A percentile compares a stretch with the other conserved stretches of the same genome.
These are phyloP conservation scores for Candida glaebosa DNA, from an alignment of 805 yeast genomes.

Conservation along the genomic window DNA sequence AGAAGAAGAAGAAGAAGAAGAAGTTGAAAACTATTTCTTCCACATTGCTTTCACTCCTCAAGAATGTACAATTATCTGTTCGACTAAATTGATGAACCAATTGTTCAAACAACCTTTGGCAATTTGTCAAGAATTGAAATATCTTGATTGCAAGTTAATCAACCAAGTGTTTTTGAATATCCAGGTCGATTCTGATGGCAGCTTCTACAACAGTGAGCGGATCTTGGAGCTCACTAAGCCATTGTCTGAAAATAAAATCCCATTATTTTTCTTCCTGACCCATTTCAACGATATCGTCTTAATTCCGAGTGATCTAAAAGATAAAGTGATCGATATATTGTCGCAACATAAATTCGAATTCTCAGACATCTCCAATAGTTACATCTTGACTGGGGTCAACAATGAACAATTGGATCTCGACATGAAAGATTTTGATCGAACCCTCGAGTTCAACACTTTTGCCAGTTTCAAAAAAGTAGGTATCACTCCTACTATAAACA, in stretches of 20 bases:
- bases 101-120: conserved; percentile 40
- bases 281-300: conserved; percentile 63
- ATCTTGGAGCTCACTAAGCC: conserved; percentile 58
- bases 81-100: conserved; percentile 31
- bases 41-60: conserved; percentile 60
- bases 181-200: conserved; percentile 60
- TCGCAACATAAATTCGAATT: conserved; percentile 42
- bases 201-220: conserved; percentile 46
- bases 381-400: conserved; percentile 19
- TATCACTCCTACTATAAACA: conserved; percentile 45
- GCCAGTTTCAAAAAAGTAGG: conserved; percentile 28
- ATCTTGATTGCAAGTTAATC: conserved; percentile 36
- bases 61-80: conserved; percentile 61
- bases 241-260: conserved; percentile 51
- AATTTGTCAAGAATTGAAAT: conserved; percentile 27
- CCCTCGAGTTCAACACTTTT: conserved; percentile 34
- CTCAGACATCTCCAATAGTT: conserved; percentile 43
- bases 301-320: conserved; percentile 46
- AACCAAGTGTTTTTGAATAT: conserved; percentile 47
- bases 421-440: background rate
- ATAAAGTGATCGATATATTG: conserved; percentile 44
- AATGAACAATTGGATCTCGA: background rate
- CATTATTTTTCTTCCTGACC: conserved; percentile 59
- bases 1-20: conserved; percentile 14
- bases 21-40: conserved; percentile 40